Evolutionary conservation across 1,284 basidiomycete genomes (phyloP), one percentile per base, ranked within the genome.

Genomic region (Xerocomus alliaceus): DNA sequence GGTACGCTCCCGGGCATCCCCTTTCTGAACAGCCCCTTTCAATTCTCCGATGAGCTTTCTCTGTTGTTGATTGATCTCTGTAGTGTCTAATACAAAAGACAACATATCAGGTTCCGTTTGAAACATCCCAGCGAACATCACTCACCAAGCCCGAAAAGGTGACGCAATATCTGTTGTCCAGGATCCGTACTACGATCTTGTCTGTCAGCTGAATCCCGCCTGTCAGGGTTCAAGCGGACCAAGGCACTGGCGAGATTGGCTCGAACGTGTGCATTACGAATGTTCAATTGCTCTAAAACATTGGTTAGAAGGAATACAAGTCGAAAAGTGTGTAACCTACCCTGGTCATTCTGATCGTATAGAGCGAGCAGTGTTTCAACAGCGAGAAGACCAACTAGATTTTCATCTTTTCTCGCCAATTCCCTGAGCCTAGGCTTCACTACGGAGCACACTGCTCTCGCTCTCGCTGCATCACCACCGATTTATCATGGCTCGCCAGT

Each of bases 121-220:
- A 20, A 20, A 31, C 20, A 18, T 5, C 8, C 4, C 2, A 2
- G 28, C 6, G n/a, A 49, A 34, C 2, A 6, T 32, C 24, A 28
- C 65, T 48, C 20, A 73, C 72, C 60, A 1, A 73, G 51, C 8
- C 66, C 68, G 22, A 73, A 75, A 29, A 74, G 42, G 2, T 8
- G 18, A 20, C 32, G 32, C 18, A 72, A 34, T 18, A 54, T 34
- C 13, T 45, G 22, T 41, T 61, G 53, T n/a, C 49, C 65, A 29
- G 42, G 24, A 48, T 63, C 41, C 10, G 7, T 15, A 26, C 3
- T 12, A 10, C 1, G 1, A 47, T 4, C n/a, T 31, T 42, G 37
- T 35, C 2, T 45, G 15, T 45, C 32, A 2, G 39, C 28, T 22
- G 58, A 44, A 29, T 42, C 34, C 3, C 15, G 28, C n/a, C 22